phyloP scores from a whole-genome alignment of 345 rosid genomes.

The Syzygium grande region DNA sequence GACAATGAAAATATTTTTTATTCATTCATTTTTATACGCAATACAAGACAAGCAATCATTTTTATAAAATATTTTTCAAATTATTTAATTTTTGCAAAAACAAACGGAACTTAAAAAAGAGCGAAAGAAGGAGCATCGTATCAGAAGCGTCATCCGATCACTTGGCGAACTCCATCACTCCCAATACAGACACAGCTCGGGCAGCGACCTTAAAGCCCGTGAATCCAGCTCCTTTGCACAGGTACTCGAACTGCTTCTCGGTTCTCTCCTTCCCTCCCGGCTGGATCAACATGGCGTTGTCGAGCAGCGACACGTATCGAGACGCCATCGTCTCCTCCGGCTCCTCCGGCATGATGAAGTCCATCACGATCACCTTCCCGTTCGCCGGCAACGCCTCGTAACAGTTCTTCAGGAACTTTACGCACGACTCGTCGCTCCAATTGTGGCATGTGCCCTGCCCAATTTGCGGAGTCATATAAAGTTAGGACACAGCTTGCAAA shows the following conservation, averaged over 20 bases:
- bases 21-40: too few relatives aligned
- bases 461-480: too few relatives aligned
- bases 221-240: slow-evolving; percentile 28
- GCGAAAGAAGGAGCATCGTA: too few relatives aligned
- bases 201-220: not conserved
- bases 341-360: slow-evolving; percentile 19
- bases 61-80: too few relatives aligned
- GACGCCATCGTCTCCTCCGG: not conserved
- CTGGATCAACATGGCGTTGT: slow-evolving; percentile 21
- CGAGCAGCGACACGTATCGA: slow-evolving; percentile 9
- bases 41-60: too few relatives aligned
- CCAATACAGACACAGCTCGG: not conserved
- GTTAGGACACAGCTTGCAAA: too few relatives aligned
- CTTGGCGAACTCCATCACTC: slow-evolving; percentile 31
- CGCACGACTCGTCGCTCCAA: slow-evolving; percentile 37
- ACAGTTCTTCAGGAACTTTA: slow-evolving; percentile 37
- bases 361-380: slow-evolving; percentile 37
- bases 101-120: too few relatives aligned
- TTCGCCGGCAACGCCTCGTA: slow-evolving; percentile 25
- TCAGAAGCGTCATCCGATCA: not conserved
- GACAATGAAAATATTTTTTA: too few relatives aligned
- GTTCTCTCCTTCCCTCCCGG: slow-evolving; percentile 45
- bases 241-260: slow-evolving; percentile 12
- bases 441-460: slow-evolving; percentile 39
- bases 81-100: too few relatives aligned